Conservation (phyloP, 2,329 filamentous ascomycete species). For the Colletotrichum cuscutae region DNA sequence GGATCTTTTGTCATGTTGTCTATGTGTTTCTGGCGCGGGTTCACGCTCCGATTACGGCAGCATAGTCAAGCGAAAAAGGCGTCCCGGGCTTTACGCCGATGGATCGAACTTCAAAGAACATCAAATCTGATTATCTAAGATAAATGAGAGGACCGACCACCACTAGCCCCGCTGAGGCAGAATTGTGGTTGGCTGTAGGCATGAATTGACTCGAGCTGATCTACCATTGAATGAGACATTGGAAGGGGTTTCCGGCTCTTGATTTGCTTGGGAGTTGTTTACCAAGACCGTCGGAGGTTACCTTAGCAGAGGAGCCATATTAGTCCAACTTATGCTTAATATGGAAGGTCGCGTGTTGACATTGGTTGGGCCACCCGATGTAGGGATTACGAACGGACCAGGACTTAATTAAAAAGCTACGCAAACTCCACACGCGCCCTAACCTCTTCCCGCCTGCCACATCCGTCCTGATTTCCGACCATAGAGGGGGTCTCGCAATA, state of each 20-base stretch:
- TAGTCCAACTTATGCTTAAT: constrained; percentile 29
- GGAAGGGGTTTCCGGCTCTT: not conserved
- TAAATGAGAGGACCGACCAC: not conserved
- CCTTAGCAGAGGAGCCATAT: constrained; percentile 15
- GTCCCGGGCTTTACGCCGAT: not conserved
- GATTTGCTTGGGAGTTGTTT: not conserved
- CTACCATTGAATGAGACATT: not conserved
- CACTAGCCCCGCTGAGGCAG: not conserved
- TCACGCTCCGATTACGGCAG: not conserved
- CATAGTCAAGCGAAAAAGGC: not conserved
- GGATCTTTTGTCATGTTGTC: not conserved
- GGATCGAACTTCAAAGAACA: not conserved
- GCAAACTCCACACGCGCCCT: constrained; percentile 16
- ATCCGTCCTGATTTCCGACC: constrained; percentile 22
- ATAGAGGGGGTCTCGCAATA: constrained; percentile 3
- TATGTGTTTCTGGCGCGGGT: not conserved
- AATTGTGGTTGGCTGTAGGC: not conserved
- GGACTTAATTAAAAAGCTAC: constrained; percentile 14
- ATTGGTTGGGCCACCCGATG: constrained; percentile 1
- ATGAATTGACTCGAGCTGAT: not conserved
- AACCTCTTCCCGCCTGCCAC: constrained; percentile 22
- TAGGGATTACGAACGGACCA: not conserved
- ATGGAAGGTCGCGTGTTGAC: constrained; percentile 25
- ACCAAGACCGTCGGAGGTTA: not conserved
- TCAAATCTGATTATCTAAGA: not conserved